Evolutionary conservation across 2,329 filamentous ascomycete species (phyloP).

Genomic region (Zasmidium citrigriseum): DNA sequence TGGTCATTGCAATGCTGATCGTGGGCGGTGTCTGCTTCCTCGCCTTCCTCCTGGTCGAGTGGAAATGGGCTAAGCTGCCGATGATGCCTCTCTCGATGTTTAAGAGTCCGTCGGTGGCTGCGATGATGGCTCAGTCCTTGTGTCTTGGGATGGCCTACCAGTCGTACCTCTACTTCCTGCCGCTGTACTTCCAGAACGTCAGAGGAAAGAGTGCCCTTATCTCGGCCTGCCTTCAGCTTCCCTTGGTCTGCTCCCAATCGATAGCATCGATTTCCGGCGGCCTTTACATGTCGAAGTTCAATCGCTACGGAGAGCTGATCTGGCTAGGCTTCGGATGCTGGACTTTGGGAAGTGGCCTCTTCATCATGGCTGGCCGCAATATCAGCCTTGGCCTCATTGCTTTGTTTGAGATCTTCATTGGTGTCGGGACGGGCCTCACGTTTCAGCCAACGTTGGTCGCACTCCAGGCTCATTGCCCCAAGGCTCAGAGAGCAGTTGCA

Average conservation of each 20-base stretch:
- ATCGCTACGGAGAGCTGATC: slow-evolving; percentile 61
- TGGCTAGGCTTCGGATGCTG: slow-evolving; percentile 51
- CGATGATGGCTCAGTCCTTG: slow-evolving; percentile 61
- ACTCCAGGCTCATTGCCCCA: slow-evolving; percentile 50
- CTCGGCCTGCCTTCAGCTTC: slow-evolving; percentile 55
- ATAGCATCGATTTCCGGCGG: slow-evolving; percentile 52
- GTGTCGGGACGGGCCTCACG: slow-evolving; percentile 55
- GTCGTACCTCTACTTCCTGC: slow-evolving; percentile 61
- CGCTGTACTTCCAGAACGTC: slow-evolving; percentile 63
- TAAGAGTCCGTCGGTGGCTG: slow-evolving; percentile 52
- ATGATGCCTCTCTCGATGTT: slow-evolving; percentile 63
- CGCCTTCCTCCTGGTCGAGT: slow-evolving; percentile 56
- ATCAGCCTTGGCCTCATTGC: slow-evolving; percentile 53
- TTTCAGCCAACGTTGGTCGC: slow-evolving; percentile 59
- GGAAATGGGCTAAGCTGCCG: slow-evolving; percentile 56
- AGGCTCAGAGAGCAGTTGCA: slow-evolving; percentile 61
- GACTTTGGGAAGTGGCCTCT: slow-evolving; percentile 57
- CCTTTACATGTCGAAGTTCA: slow-evolving; percentile 58
- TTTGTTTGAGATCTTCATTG: slow-evolving; percentile 53
- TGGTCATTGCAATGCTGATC: slow-evolving; percentile 61
- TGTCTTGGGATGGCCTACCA: slow-evolving; percentile 63
- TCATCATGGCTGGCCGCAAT: slow-evolving; percentile 49
- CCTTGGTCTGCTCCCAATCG: slow-evolving; percentile 52
- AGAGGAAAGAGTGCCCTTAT: slow-evolving; percentile 46
- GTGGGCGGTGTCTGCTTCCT: slow-evolving; percentile 49